phyloP scores from a whole-genome alignment of 2,329 filamentous ascomycete genomes.

The Exserohilum rostratum region DNA sequence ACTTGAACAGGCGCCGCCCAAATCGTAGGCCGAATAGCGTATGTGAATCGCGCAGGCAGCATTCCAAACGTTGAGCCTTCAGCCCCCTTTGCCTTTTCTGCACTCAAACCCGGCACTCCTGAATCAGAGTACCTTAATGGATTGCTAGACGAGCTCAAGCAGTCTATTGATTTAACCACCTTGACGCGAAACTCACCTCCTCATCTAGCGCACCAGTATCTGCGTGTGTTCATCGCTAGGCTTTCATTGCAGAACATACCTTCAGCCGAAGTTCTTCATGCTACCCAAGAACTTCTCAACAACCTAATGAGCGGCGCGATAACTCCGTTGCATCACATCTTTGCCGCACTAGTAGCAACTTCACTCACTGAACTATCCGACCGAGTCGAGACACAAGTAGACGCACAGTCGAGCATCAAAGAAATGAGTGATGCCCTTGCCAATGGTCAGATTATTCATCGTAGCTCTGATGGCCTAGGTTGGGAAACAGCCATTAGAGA shows the following conservation, averaged over 20 bases:
- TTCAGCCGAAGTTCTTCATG: conserved; percentile 32
- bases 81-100: conserved; percentile 35
- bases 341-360: conserved; percentile 44
- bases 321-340: conserved; percentile 46
- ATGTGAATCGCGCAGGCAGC: conserved; percentile 36
- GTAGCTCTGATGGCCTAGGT: conserved; percentile 36
- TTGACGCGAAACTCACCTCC: conserved; percentile 39
- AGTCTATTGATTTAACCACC: conserved; percentile 40
- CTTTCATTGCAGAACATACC: conserved; percentile 28
- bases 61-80: conserved; percentile 40
- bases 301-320: conserved; percentile 34
- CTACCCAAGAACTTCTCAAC: conserved; percentile 38
- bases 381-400: conserved; percentile 43
- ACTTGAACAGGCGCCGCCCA: conserved; percentile 34
- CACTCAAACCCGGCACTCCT: conserved; percentile 32
- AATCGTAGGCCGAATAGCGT: conserved; percentile 40
- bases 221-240: conserved; percentile 43
- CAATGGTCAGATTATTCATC: conserved; percentile 41
- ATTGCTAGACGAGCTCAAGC: conserved; percentile 37
- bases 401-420: conserved; percentile 45
- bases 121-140: conserved; percentile 38
- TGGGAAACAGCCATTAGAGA: conserved; percentile 47
- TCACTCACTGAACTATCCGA: conserved; percentile 44
- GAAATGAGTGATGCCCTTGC: conserved; percentile 44
- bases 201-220: conserved; percentile 45